Percentiles rank a stretch among this genome's conserved stretches.
Evolutionary conservation across 345 rosid species (phyloP).

Genomic region (Corchorus olitorius): DNA sequence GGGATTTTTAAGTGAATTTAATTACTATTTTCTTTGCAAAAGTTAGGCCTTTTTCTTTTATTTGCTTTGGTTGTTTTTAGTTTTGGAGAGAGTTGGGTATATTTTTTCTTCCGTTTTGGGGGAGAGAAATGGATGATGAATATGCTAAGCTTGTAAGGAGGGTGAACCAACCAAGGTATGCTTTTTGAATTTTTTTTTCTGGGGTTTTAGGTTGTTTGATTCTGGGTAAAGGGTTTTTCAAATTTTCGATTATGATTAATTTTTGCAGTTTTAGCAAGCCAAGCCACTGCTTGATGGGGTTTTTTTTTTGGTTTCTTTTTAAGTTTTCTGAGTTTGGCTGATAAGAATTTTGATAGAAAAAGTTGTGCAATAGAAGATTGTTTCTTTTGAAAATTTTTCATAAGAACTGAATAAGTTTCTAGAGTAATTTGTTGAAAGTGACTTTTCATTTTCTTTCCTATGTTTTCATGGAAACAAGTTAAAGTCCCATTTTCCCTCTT

Average conservation of each 20-base stretch:
- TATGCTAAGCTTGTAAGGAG: conserved; percentile 85
- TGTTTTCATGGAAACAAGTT: background rate
- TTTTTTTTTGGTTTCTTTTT: background rate
- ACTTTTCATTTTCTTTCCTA: background rate
- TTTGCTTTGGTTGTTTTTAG: background rate
- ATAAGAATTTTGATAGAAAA: conserved; percentile 4
- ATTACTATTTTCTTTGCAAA: background rate
- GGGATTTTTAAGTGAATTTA: background rate
- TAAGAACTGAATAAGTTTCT: background rate
- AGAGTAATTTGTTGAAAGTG: background rate
- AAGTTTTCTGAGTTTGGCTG: background rate
- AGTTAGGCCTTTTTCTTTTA: background rate
- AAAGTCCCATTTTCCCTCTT: background rate
- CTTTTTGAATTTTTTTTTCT: conserved; percentile 11
- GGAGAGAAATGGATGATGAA: conserved; percentile 66
- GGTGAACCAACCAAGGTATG: conserved; percentile 86
- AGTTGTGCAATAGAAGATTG: conserved; percentile 2
- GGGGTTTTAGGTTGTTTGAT: conserved; percentile 8
- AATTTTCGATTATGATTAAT: conserved; percentile 9
- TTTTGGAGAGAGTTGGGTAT: conserved; percentile 5
- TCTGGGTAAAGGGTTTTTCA: background rate
- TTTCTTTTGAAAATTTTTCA: background rate
- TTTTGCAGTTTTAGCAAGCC: conserved; percentile 19
- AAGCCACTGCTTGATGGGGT: background rate
- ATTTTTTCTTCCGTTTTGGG: background rate